phyloP scores from a whole-genome alignment of 495 filamentous ascomycete species.

The Penicillium coprophilum region DNA sequence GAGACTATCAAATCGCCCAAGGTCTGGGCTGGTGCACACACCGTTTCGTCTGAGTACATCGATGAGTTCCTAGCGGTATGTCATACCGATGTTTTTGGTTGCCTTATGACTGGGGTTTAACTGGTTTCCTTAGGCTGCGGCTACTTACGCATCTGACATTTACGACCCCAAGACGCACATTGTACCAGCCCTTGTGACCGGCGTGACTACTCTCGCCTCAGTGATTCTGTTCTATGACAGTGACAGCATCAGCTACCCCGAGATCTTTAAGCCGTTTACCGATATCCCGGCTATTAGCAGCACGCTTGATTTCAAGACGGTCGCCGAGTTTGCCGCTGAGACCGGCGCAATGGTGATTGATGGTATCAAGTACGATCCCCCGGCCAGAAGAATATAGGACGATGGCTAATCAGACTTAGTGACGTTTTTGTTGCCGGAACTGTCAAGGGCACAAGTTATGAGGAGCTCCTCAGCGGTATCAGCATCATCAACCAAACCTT shows the following conservation, averaged over 20 bases:
- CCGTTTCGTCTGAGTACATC: conserved; percentile 31
- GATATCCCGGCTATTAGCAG: conserved; percentile 34
- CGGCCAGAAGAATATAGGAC: neutral
- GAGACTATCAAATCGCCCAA: conserved; percentile 49
- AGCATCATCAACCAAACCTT: conserved; percentile 41
- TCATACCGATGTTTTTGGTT: neutral
- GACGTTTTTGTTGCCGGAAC: conserved; percentile 41
- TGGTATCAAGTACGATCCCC: conserved; percentile 31
- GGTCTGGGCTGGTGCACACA: conserved; percentile 46
- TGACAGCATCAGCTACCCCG: conserved; percentile 28
- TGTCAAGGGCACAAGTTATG: conserved; percentile 33
- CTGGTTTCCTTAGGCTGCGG: conserved; percentile 24
- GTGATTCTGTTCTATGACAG: conserved; percentile 43
- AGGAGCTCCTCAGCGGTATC: conserved; percentile 30
- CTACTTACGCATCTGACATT: conserved; percentile 33
- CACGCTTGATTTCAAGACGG: conserved; percentile 37
- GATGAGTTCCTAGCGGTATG: conserved; percentile 33
- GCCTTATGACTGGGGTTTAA: neutral
- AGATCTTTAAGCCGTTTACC: conserved; percentile 38
- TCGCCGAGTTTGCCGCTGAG: conserved; percentile 34
- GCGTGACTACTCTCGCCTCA: conserved; percentile 28
- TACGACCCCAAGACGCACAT: conserved; percentile 36
- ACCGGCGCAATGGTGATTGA: conserved; percentile 27
- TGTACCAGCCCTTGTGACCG: conserved; percentile 35
- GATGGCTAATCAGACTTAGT: conserved; percentile 19